A percentile compares a stretch with the other conserved stretches of the same genome.
These are phyloP conservation scores for Pseudogymnoascus sp. DNA, from an alignment of 2,329 filamentous ascomycete species.

Conservation along the genomic window DNA sequence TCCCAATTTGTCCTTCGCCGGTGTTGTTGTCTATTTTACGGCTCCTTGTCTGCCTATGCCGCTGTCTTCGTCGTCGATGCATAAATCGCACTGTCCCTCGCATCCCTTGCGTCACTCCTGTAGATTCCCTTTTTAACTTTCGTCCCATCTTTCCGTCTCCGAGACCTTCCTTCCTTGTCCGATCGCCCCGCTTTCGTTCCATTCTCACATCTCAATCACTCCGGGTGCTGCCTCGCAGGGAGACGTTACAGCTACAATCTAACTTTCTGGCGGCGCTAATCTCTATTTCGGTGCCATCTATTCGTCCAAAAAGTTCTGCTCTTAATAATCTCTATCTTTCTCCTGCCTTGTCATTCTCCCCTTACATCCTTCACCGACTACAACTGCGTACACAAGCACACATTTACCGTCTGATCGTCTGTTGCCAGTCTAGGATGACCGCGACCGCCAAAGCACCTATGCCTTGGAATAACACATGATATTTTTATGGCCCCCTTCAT, in stretches of 20 bases:
- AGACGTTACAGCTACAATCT: background rate
- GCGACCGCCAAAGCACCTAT: background rate
- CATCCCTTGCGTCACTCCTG: constrained; percentile 2
- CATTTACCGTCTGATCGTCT: constrained; percentile 5
- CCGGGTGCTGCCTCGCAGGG: background rate
- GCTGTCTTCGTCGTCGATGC: constrained; percentile 2
- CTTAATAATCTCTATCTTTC: background rate
- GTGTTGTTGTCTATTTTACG: background rate
- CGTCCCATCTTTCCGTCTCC: constrained; percentile 1
- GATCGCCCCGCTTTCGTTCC: constrained; percentile 6
- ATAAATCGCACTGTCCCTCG: background rate
- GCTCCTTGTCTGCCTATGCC: constrained; percentile 2
- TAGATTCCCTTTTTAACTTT: constrained; percentile 6
- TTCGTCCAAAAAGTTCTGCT: background rate
- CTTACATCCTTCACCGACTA: background rate
- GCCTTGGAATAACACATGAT: constrained; percentile 1
- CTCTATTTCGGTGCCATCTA: background rate
- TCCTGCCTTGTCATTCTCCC: background rate
- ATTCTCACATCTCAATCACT: constrained; percentile 6
- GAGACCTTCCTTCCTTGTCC: background rate
- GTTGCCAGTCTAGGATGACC: background rate
- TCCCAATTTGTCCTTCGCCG: background rate
- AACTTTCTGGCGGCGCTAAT: background rate
- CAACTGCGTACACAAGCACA: background rate
- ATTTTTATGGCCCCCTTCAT: background rate